Percentiles rank a stretch among this genome's conserved stretches.
Evolutionary conservation across 805 yeast species (phyloP).

Genomic region (Lachancea nothofagi): DNA sequence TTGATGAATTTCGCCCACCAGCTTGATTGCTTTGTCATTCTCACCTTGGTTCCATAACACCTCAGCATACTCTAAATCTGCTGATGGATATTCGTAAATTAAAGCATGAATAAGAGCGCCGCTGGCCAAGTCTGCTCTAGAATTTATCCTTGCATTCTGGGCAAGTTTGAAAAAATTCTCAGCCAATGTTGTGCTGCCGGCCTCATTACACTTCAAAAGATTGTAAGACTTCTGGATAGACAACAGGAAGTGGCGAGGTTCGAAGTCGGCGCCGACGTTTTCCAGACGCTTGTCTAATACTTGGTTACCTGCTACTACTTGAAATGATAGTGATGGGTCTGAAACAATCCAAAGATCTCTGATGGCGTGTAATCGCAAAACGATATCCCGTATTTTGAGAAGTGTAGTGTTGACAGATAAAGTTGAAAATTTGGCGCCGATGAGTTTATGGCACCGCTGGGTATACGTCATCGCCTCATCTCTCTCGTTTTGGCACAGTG

Average conservation of each 20-base stretch:
- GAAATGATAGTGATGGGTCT: conserved; percentile 13
- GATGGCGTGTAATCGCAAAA: conserved; percentile 55
- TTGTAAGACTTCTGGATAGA: conserved; percentile 52
- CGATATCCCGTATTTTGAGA: conserved; percentile 41
- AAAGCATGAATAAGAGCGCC: conserved; percentile 52
- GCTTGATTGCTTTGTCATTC: conserved; percentile 72
- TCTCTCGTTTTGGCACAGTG: conserved; percentile 35
- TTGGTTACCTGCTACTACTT: conserved; percentile 15
- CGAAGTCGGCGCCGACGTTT: conserved; percentile 48
- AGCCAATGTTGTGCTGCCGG: conserved; percentile 34
- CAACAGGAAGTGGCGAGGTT: conserved; percentile 52
- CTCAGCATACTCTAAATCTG: conserved; percentile 72
- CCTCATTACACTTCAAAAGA: conserved; percentile 21
- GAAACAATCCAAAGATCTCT: conserved; percentile 49
- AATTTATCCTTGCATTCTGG: conserved; percentile 57
- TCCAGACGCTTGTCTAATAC: conserved; percentile 25
- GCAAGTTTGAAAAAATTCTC: conserved; percentile 57
- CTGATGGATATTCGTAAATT: conserved; percentile 34
- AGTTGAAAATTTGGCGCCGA: conserved; percentile 56
- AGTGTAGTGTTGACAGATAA: conserved; percentile 46
- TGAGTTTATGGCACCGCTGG: conserved; percentile 45
- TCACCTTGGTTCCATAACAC: conserved; percentile 88
- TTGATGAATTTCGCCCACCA: conserved; percentile 38
- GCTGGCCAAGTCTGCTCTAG: conserved; percentile 67
- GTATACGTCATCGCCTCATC: conserved; percentile 38